Conservation (phyloP, 495 filamentous ascomycete genomes). For the Trichoderma gamsii region DNA sequence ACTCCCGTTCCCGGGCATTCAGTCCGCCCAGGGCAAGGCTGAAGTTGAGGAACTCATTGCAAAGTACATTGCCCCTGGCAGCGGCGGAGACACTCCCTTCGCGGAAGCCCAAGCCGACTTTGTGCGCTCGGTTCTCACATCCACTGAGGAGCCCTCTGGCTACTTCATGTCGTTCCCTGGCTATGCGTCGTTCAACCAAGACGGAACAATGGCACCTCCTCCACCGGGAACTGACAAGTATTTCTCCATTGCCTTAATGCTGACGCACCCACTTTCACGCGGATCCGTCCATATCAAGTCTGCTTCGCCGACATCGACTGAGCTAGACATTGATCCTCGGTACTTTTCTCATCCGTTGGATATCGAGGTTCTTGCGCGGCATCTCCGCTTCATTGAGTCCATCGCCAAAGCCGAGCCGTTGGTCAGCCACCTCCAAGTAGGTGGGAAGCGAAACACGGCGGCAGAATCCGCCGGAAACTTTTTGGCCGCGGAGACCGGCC, state of each 20-base stretch:
- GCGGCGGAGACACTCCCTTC: not conserved
- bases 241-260: conserved; percentile 1
- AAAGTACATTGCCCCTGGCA: not conserved
- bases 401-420: not conserved
- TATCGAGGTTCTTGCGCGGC: conserved; percentile 17
- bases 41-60: not conserved
- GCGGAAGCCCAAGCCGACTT: conserved; percentile 57
- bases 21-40: not conserved
- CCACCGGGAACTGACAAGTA: conserved; percentile 21
- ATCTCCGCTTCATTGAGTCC: conserved; percentile 22
- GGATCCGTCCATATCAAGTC: conserved; percentile 3
- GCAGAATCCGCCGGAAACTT: not conserved
- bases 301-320: conserved; percentile 14
- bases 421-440: conserved; percentile 22
- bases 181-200: conserved; percentile 5
- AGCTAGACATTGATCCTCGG: not conserved
- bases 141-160: conserved; percentile 56
- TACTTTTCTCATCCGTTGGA: conserved; percentile 5
- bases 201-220: not conserved
- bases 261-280: not conserved
- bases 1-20: conserved; percentile 34
- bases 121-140: conserved; percentile 55
- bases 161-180: conserved; percentile 18
- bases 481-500: not conserved
- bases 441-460: conserved; percentile 20